These are phyloP conservation scores for Xylaria acuta DNA, from an alignment of 495 filamentous ascomycete genomes.

Conservation along the genomic window DNA sequence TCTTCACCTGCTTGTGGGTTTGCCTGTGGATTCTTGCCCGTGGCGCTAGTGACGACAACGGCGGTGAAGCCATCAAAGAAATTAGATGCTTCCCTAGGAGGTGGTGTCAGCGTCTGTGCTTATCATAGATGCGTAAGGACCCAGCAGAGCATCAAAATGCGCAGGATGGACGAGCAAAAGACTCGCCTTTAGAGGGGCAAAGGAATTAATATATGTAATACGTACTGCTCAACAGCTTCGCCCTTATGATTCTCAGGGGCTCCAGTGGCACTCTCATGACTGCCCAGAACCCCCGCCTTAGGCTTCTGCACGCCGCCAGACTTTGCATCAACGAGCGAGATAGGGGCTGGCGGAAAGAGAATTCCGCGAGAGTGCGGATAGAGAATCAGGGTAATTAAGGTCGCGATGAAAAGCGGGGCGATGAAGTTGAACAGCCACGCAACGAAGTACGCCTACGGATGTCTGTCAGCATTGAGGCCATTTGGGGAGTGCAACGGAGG, in stretches of 20 bases:
- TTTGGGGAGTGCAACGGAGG: background rate
- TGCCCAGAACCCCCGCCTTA: slow-evolving; percentile 71
- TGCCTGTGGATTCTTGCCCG: slow-evolving; percentile 70
- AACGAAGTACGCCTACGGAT: slow-evolving; percentile 66
- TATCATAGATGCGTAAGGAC: background rate
- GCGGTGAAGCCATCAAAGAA: slow-evolving; percentile 78
- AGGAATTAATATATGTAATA: background rate
- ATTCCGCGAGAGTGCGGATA: slow-evolving; percentile 67
- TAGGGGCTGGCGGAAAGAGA: slow-evolving; percentile 77
- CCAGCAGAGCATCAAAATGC: background rate
- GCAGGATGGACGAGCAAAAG: background rate
- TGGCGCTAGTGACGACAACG: slow-evolving; percentile 76
- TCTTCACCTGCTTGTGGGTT: slow-evolving; percentile 52
- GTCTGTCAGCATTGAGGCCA: slow-evolving; percentile 19
- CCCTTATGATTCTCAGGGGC: slow-evolving; percentile 85
- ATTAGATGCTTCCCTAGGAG: slow-evolving; percentile 70
- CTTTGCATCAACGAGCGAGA: slow-evolving; percentile 66
- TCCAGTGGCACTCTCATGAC: slow-evolving; percentile 78
- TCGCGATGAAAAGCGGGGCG: slow-evolving; percentile 61
- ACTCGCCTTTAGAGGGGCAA: background rate
- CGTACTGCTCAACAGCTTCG: slow-evolving; percentile 77
- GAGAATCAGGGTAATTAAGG: slow-evolving; percentile 68
- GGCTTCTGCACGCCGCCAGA: slow-evolving; percentile 74
- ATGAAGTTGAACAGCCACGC: slow-evolving; percentile 82
- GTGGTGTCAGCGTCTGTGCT: background rate